These are phyloP conservation scores for Dendrobium chrysotoxum DNA, from an alignment of 106 monocot genomes.

Conservation along the genomic window DNA sequence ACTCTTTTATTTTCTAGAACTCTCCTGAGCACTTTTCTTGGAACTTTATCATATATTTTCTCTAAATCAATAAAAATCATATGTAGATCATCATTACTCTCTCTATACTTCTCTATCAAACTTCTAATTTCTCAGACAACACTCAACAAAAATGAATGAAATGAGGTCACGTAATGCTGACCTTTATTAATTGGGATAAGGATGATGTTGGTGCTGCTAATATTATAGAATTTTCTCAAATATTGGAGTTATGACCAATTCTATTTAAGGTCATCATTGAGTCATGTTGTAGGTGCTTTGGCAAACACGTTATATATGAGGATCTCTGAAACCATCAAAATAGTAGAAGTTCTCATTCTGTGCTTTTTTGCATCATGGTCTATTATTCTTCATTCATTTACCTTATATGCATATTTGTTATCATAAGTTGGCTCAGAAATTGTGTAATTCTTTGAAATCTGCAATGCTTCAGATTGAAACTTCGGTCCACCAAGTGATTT, in stretches of 20 bases:
- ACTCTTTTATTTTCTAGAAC: no score
- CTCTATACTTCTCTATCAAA: no score
- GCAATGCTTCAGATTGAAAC: not conserved
- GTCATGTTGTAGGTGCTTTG: not conserved
- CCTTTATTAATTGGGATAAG: not conserved
- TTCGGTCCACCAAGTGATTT: not conserved
- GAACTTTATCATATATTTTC: no score
- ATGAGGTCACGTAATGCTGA: not conserved
- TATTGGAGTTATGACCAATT: not conserved
- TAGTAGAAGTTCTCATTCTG: not conserved
- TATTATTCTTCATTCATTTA: not conserved
- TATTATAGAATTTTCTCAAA: not conserved
- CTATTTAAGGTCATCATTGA: not conserved
- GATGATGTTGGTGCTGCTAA: not conserved
- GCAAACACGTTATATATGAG: not conserved
- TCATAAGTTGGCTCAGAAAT: not conserved
- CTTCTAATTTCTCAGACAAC: no score
- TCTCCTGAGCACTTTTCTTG: no score
- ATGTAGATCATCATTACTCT: no score
- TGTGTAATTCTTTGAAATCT: not conserved
- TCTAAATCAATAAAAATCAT: no score
- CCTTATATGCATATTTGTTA: not conserved
- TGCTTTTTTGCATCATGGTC: not conserved
- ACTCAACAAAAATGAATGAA: not conserved
- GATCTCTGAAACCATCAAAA: not conserved